Evolutionary conservation across 2,329 filamentous ascomycete genomes (phyloP).

Genomic region (Elsinoe arachidis): DNA sequence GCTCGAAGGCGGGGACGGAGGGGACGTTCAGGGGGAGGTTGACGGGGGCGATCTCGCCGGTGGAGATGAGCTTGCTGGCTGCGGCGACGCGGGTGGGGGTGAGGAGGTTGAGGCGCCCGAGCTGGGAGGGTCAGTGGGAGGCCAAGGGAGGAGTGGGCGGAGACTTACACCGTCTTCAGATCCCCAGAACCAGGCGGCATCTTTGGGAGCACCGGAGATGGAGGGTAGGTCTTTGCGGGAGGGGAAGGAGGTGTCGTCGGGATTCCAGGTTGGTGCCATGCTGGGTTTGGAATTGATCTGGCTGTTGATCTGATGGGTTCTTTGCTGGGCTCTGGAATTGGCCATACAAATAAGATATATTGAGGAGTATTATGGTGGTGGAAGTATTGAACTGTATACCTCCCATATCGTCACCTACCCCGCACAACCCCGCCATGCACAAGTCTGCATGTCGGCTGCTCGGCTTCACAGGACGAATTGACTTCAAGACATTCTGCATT

Average conservation of each 20-base stretch:
- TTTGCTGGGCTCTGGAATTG: not conserved
- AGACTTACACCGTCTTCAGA: slow-evolving; percentile 44
- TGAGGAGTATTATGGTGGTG: not conserved
- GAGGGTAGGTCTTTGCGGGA: slow-evolving; percentile 44
- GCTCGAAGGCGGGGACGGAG: slow-evolving; percentile 39
- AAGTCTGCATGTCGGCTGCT: not conserved
- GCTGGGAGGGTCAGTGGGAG: slow-evolving; percentile 22
- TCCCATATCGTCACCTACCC: slow-evolving; percentile 2
- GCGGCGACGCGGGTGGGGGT: slow-evolving; percentile 39
- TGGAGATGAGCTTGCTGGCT: slow-evolving; percentile 45
- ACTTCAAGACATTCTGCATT: not conserved
- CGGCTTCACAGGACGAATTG: not conserved
- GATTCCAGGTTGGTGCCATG: slow-evolving; percentile 45
- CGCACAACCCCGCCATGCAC: not conserved
- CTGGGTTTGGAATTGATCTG: slow-evolving; percentile 25
- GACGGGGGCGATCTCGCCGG: slow-evolving; percentile 48
- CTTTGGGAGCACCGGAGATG: slow-evolving; percentile 44
- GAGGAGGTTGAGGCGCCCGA: slow-evolving; percentile 16
- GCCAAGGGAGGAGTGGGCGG: no score
- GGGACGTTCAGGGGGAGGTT: slow-evolving; percentile 48
- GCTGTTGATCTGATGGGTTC: not conserved
- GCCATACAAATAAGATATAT: not conserved
- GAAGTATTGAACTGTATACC: not conserved
- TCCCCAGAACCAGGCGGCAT: slow-evolving; percentile 54
- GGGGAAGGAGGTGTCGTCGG: slow-evolving; percentile 45